phyloP scores from a whole-genome alignment of 805 yeast genomes.

The Ogataea trehalophila region DNA sequence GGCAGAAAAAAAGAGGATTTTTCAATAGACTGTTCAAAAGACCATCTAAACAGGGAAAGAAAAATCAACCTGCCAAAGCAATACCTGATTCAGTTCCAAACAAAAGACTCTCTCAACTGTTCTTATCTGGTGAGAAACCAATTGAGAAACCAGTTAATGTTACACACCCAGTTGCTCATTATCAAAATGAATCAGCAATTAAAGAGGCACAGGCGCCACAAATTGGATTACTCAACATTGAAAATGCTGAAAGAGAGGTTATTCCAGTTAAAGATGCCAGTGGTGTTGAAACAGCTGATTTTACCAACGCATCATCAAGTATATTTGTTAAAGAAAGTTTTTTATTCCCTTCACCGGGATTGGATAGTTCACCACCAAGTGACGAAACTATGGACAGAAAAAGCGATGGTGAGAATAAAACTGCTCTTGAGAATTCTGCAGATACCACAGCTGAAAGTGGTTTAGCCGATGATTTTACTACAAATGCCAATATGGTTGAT shows the following conservation, averaged over 20 bases:
- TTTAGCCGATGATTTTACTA: too few species aligned
- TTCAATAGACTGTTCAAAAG: constrained; percentile 2
- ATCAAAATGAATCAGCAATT: background rate
- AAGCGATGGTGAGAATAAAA: background rate
- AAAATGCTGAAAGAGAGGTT: too few species aligned
- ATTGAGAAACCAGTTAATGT: background rate
- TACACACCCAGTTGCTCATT: background rate
- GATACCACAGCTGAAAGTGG: too few species aligned
- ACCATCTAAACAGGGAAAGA: background rate
- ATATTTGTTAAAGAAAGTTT: constrained; percentile 29
- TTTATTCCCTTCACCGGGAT: constrained; percentile 24
- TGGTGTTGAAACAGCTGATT: background rate
- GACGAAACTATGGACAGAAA: background rate
- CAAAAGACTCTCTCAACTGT: background rate
- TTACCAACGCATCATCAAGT: constrained; percentile 15
- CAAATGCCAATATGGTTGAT: too few species aligned
- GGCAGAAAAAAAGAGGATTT: background rate
- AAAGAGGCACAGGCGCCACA: background rate
- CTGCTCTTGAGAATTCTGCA: too few species aligned
- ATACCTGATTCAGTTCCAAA: background rate
- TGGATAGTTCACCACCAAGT: background rate
- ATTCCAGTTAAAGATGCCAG: background rate
- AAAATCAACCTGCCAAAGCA: background rate
- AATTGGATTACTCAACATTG: too few species aligned
- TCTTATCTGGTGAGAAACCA: background rate